Base-by-base conservation (phyloP, 768 basidiomycete genomes). In the Crucibulum laeve region DNA sequence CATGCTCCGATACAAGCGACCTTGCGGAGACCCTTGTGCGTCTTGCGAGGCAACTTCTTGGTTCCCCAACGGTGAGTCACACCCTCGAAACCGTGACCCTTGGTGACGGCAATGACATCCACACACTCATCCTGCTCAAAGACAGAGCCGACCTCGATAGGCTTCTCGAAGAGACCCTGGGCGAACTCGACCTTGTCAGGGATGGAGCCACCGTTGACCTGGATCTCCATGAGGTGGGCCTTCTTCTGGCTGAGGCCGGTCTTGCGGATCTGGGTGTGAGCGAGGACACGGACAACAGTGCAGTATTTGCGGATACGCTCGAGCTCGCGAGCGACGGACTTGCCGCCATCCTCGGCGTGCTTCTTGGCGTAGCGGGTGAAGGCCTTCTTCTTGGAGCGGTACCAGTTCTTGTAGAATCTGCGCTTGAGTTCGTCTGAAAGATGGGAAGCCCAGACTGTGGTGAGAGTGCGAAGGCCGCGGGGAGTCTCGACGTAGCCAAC, bases 321-420 rank as follows among this genome's bases (percentile, higher is more conserved):
- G 58, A 99, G 86, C 68, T 99, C 96, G 62, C 93, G 91, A 49
- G 83, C 76, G 57, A 91, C 80, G 42, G 90, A 89, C 70, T 92
- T 91, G 64, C 91, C 92, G 54, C 80, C 80, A 60, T 93, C 88
- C 67, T 97, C 95, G 46, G 94, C 88, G 67, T 95, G 87, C 76
- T 95, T 98, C 84, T 96, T 96, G 66, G 96, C 94, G 70, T 99
- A 99, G 64, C 92, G 91, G 61, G 96, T 99, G 83, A 98, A 99
- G 30, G 96, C 96, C 85, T 99, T 99, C 83, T 98, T 98, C 89
- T 99, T 99, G 39, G 92, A 95, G 56, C 91, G 86, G 79, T 98
- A 98, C 94, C 95, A 97, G 82, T 95, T 96, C 80, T 93, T 94
- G 87, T 98, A 97, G 86, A 99, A 97, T 57, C 96, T 84, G 61